Conservation (phyloP, 768 basidiomycete species). For the Hortiboletus flavorubellus region DNA sequence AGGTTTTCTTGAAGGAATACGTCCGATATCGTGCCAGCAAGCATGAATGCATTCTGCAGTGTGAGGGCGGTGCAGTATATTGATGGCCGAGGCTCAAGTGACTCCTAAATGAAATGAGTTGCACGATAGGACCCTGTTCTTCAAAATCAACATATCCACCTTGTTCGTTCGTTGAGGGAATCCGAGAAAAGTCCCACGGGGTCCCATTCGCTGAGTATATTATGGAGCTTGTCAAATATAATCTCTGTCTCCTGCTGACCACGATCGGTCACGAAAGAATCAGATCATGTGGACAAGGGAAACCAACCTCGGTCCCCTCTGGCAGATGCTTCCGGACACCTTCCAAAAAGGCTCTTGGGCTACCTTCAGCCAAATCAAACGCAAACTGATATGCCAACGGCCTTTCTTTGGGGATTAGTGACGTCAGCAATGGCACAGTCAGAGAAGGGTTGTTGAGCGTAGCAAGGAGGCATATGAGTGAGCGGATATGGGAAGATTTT, state of each 20-base stretch:
- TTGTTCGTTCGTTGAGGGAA: slow-evolving; percentile 95
- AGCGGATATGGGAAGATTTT: slow-evolving; percentile 71
- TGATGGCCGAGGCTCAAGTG: slow-evolving; percentile 89
- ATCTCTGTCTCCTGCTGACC: slow-evolving; percentile 50
- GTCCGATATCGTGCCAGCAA: slow-evolving; percentile 97
- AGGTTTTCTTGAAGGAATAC: slow-evolving; percentile 91
- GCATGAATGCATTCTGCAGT: slow-evolving; percentile 96
- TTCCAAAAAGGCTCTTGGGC: slow-evolving; percentile 88
- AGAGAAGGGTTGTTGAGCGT: slow-evolving; percentile 81
- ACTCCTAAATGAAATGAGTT: slow-evolving; percentile 52
- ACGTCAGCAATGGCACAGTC: slow-evolving; percentile 68
- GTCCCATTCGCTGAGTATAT: slow-evolving; percentile 86
- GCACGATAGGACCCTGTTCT: slow-evolving; percentile 52
- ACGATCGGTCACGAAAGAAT: slow-evolving; percentile 9
- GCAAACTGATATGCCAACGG: slow-evolving; percentile 92
- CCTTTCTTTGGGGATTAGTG: slow-evolving; percentile 66
- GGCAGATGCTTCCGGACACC: slow-evolving; percentile 67
- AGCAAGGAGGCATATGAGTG: slow-evolving; percentile 85
- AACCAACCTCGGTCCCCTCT: slow-evolving; percentile 58
- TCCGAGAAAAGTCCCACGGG: slow-evolving; percentile 89
- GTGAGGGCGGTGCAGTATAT: slow-evolving; percentile 97
- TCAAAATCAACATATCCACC: slow-evolving; percentile 86
- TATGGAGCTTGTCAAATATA: slow-evolving; percentile 71
- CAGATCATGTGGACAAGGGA: background rate
- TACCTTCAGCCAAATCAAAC: slow-evolving; percentile 93